A percentile compares a stretch with the other conserved stretches of the same genome.
phyloP scores from a whole-genome alignment of 352 stramenopile species.

The Phytophthora vignae region DNA sequence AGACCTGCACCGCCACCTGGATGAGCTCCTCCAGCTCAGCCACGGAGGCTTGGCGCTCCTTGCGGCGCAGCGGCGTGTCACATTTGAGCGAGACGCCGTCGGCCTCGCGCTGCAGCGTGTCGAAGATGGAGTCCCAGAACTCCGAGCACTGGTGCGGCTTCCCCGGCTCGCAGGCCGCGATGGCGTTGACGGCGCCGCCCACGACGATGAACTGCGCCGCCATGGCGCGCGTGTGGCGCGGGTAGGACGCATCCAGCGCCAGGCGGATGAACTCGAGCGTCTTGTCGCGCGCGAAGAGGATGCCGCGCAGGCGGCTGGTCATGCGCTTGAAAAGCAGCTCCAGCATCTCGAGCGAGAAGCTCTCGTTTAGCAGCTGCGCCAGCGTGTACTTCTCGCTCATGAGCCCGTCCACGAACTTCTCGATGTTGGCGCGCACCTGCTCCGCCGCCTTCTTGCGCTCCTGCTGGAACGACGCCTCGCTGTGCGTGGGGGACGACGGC shows the following conservation, averaged over 20 bases:
- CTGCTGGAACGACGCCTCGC: constrained; percentile 45
- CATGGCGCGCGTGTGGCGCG: constrained; percentile 73
- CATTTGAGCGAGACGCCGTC: constrained; percentile 49
- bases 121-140: constrained; percentile 81
- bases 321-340: constrained; percentile 90
- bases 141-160: constrained; percentile 62
- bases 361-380: constrained; percentile 79
- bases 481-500: constrained; percentile 30
- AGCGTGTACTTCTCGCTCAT: constrained; percentile 73
- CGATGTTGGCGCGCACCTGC: constrained; percentile 72
- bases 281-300: constrained; percentile 77
- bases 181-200: constrained; percentile 63
- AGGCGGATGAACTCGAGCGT: constrained; percentile 78
- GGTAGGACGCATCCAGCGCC: constrained; percentile 59
- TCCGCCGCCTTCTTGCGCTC: constrained; percentile 64
- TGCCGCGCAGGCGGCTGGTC: constrained; percentile 75
- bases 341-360: constrained; percentile 85
- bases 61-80: constrained; percentile 45
- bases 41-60: constrained; percentile 56
- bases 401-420: constrained; percentile 86
- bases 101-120: constrained; percentile 68
- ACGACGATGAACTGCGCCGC: constrained; percentile 84
- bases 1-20: constrained; percentile 76
- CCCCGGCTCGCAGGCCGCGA: constrained; percentile 51
- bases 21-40: constrained; percentile 82